Conservation (phyloP, 345 rosid genomes). For the Eucalyptus marginata region DNA sequence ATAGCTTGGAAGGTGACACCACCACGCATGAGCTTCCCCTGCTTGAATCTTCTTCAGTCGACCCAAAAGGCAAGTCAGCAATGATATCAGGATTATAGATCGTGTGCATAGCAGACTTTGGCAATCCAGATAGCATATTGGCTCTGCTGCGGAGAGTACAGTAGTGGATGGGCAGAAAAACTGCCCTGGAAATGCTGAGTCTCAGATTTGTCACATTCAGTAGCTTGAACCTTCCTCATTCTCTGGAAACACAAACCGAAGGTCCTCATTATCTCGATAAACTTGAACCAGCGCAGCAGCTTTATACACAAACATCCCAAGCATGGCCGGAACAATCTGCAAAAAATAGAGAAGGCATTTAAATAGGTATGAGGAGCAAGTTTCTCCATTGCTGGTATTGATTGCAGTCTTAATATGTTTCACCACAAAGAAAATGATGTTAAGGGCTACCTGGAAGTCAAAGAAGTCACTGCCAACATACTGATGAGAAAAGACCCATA, state of each 20-base stretch:
- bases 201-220: not conserved
- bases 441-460: conserved; percentile 65
- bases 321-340: conserved; percentile 86
- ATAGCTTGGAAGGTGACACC: not conserved
- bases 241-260: conserved; percentile 59
- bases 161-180: not conserved
- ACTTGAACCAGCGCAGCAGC: conserved; percentile 94
- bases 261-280: conserved; percentile 86
- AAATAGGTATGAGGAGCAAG: not conserved
- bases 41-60: not conserved
- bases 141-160: not conserved
- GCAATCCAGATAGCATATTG: not conserved
- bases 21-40: not conserved
- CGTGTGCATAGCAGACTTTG: not conserved
- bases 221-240: conserved; percentile 15
- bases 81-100: not conserved
- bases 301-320: conserved; percentile 89
- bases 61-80: not conserved
- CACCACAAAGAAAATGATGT: not conserved
- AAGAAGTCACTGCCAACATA: conserved; percentile 40
- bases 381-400: not conserved
- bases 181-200: not conserved
- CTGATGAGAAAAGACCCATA: conserved; percentile 71
- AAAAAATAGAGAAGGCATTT: not conserved
- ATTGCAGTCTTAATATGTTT: not conserved